These are phyloP conservation scores for Arctium minus DNA, from an alignment of 129 eudicot species.

Conservation along the genomic window DNA sequence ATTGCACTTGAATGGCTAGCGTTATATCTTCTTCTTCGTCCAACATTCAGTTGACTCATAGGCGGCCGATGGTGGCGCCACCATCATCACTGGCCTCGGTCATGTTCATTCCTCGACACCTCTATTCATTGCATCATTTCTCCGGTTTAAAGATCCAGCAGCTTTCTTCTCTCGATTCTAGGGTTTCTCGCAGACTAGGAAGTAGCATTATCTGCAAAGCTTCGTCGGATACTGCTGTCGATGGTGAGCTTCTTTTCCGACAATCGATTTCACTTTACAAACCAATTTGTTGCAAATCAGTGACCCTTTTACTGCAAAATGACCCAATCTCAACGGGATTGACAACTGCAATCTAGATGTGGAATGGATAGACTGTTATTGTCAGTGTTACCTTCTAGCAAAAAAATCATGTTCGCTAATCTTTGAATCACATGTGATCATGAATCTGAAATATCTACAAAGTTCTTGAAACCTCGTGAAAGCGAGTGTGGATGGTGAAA, in stretches of 20 bases:
- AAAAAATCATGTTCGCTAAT: too few relatives aligned
- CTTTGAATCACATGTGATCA: too few relatives aligned
- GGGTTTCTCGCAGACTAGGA: constrained; percentile 7
- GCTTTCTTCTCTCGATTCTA: not conserved
- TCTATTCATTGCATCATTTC: not conserved
- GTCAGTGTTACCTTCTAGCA: too few relatives aligned
- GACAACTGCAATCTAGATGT: too few relatives aligned
- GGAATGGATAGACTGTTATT: too few relatives aligned
- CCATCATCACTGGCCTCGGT: not conserved
- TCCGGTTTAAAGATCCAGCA: constrained; percentile 16
- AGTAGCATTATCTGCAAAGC: constrained; percentile 11
- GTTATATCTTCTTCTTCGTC: constrained; percentile 14
- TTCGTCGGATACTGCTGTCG: constrained; percentile 12
- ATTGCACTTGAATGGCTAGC: constrained; percentile 5
- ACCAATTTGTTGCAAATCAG: not conserved
- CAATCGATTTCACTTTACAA: not conserved
- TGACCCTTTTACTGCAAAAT: not conserved
- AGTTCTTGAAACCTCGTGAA: too few relatives aligned
- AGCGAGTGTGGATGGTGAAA: too few relatives aligned
- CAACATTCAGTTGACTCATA: not conserved
- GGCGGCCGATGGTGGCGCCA: not conserved
- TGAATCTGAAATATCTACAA: too few relatives aligned
- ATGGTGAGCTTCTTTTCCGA: not conserved
- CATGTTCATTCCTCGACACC: not conserved
- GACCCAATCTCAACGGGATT: too few relatives aligned